Base-by-base conservation (phyloP, 176 grass and related monocot genomes). In the Cocos nucifera region DNA sequence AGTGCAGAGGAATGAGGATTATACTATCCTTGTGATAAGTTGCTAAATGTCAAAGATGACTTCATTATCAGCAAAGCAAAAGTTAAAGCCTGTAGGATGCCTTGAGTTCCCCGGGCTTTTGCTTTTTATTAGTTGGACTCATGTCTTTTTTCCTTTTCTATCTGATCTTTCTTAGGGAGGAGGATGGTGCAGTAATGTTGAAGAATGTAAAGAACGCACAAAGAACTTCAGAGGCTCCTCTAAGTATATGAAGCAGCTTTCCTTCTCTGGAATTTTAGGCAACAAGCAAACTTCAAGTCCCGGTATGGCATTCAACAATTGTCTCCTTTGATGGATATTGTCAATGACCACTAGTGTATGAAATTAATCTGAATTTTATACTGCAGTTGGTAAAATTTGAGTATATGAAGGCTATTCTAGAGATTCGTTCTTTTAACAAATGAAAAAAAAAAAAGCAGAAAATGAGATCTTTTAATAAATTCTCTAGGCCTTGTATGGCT, bases 241-340 rank as follows among this genome's bases (percentile, higher is more conserved):
- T 53, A 90, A 85, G 62, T 56, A 84, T 67, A 96, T 96, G 86
- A 78, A 58, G 64, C 80, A 77, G 56, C 70, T 90, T 49, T 80
- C 83, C 4, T 96, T 96, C 72, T 96, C 92, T 9, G 86, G 92
- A 35, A 87, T 96, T 12, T 59, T 96, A 57, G 80, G 92, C 69
- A 67, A 79, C 55, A 21, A 39, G 25, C 71, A 80, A 4, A 69
- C 75, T 10, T 82, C 39, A 62, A 96, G 87, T 78, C 92, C 92
- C 17, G 83, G 92, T 96, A 87, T 53, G 20, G 4, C 21, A 2
- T n/a, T 51, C 35, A 44, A 14, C 35, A 14, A 27, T 22, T 48
- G 22, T 15, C 39, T 59, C 39, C 9, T 18, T 28, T 64, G 35
- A 10, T 44, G 35, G 6, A 44, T n/a, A 30, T 4, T 73, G 35